phyloP scores from a whole-genome alignment of 176 grass and related monocot genomes.

The Oryza rufipogon region DNA sequence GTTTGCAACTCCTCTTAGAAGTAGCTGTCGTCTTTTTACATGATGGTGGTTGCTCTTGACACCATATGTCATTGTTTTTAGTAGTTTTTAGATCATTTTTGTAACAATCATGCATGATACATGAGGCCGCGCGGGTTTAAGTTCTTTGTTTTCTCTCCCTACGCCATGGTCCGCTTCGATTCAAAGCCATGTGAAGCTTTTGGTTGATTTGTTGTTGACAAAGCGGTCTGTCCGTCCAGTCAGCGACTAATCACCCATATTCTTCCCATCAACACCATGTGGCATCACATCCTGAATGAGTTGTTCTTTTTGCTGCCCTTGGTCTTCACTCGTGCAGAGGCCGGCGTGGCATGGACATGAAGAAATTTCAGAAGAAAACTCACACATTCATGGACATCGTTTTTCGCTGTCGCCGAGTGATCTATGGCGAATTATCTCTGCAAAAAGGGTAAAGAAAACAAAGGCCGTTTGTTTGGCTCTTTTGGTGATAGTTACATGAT shows the following conservation, averaged over 20 bases:
- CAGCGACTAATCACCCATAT: conserved; percentile 13
- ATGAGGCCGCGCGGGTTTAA: neutral
- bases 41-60: neutral
- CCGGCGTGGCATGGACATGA: neutral
- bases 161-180: neutral
- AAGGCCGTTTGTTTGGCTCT: neutral
- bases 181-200: neutral
- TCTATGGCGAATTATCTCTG: neutral
- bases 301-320: neutral
- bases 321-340: neutral
- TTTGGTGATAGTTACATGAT: neutral
- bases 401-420: neutral
- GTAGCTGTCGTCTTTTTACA: neutral
- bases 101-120: neutral
- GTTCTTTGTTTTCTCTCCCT: neutral
- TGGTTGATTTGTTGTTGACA: neutral
- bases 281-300: neutral
- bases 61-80: neutral
- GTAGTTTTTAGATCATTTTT: neutral
- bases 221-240: neutral
- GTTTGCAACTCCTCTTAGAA: neutral
- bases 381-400: neutral
- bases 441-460: neutral
- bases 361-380: neutral
- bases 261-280: neutral